Conservation (phyloP, 192 early-diverging fungal genomes). For the Coemansia sp. region DNA sequence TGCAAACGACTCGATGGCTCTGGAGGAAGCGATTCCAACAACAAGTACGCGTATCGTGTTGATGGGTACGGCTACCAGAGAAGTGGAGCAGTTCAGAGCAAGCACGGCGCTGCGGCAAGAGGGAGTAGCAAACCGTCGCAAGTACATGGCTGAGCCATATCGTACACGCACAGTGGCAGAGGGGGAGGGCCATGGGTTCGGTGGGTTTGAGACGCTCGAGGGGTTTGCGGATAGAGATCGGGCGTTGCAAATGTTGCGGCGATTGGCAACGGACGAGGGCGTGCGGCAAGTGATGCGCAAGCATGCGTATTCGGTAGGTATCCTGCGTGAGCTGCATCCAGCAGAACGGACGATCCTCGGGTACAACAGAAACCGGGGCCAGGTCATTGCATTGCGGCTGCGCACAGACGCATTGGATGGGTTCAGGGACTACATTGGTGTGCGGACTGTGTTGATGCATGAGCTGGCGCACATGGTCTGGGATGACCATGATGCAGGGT, state of each 20-base stretch:
- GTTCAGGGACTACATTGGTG: slow-evolving; percentile 31
- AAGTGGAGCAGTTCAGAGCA: slow-evolving; percentile 12
- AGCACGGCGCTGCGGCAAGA: slow-evolving; percentile 12
- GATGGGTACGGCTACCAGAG: slow-evolving; percentile 28
- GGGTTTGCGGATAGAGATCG: slow-evolving; percentile 8
- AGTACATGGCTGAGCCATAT: slow-evolving; percentile 20
- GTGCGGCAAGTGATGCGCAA: slow-evolving; percentile 37
- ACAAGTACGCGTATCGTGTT: slow-evolving; percentile 22
- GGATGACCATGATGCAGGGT: slow-evolving; percentile 50
- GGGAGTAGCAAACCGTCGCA: slow-evolving; percentile 19
- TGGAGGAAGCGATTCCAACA: slow-evolving; percentile 8
- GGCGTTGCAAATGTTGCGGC: slow-evolving; percentile 24
- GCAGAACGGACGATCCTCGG: slow-evolving; percentile 43
- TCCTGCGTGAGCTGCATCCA: slow-evolving; percentile 46
- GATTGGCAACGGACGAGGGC: slow-evolving; percentile 39
- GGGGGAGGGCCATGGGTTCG: slow-evolving; percentile 18
- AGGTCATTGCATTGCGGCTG: slow-evolving; percentile 44
- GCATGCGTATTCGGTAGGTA: slow-evolving; percentile 32
- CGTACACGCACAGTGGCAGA: not conserved
- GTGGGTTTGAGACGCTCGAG: slow-evolving; percentile 10
- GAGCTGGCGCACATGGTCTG: slow-evolving; percentile 56
- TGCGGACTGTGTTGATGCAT: slow-evolving; percentile 50
- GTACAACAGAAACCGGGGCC: slow-evolving; percentile 49
- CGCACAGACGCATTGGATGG: slow-evolving; percentile 42
- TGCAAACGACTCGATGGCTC: not conserved